These are phyloP conservation scores for Gyrodon lividus DNA, from an alignment of 768 basidiomycete species.

Conservation along the genomic window DNA sequence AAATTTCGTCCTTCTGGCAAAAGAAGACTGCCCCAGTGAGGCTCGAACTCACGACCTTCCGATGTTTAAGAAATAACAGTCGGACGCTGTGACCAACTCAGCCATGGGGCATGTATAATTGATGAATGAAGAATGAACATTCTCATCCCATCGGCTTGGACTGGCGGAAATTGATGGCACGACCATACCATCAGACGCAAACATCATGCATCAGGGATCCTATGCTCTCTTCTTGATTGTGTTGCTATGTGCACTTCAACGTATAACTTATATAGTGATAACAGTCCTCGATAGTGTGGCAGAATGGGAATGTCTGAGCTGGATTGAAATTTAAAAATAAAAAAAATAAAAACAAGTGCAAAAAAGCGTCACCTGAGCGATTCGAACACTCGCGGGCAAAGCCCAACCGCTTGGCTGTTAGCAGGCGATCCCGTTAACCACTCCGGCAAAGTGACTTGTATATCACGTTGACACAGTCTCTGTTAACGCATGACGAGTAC, in stretches of 20 bases:
- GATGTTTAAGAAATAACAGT: slow-evolving; percentile 54
- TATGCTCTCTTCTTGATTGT: too few relatives aligned
- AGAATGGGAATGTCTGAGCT: too few relatives aligned
- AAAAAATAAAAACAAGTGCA: background rate
- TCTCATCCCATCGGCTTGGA: accelerated
- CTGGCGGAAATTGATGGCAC: too few relatives aligned
- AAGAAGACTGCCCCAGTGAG: slow-evolving; percentile 53
- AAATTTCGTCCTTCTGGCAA: slow-evolving; percentile 40
- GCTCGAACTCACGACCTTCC: slow-evolving; percentile 72
- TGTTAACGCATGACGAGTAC: accelerated
- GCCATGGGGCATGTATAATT: slow-evolving; percentile 56
- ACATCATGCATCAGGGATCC: too few relatives aligned
- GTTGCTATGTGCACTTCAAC: too few relatives aligned
- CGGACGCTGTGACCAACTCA: slow-evolving; percentile 79
- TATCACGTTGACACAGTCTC: background rate
- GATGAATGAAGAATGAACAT: too few relatives aligned
- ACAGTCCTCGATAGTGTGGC: too few relatives aligned
- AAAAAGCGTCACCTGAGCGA: slow-evolving; percentile 60
- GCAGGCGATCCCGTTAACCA: slow-evolving; percentile 89
- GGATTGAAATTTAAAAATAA: too few relatives aligned
- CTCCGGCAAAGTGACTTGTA: slow-evolving; percentile 84
- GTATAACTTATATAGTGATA: too few relatives aligned
- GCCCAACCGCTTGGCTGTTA: slow-evolving; percentile 56
- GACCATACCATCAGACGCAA: too few relatives aligned
- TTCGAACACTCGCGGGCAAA: slow-evolving; percentile 64